These are phyloP conservation scores for Lavandula angustifolia DNA, from an alignment of 257 asterid species.

Conservation along the genomic window DNA sequence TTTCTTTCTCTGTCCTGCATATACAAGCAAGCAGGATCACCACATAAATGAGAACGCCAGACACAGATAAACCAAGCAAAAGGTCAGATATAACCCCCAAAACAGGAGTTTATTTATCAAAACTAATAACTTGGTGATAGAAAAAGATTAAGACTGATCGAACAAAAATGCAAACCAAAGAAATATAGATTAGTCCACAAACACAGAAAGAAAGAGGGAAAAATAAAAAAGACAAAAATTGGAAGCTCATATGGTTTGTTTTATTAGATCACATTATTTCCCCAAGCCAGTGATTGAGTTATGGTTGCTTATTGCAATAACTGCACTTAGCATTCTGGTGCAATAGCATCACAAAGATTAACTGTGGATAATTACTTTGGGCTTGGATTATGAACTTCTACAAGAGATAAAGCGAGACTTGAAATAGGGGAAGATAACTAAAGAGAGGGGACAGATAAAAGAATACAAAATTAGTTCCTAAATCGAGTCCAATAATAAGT, in stretches of 20 bases:
- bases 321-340: background rate
- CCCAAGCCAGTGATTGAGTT: constrained; percentile 4
- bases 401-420: background rate
- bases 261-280: constrained; percentile 7
- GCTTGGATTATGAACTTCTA: background rate
- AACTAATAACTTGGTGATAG: constrained; percentile 3
- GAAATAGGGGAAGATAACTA: constrained; percentile 14
- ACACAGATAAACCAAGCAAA: constrained; percentile 1
- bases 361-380: background rate
- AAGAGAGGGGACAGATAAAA: constrained; percentile 14
- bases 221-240: background rate
- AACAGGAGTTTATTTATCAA: constrained; percentile 2
- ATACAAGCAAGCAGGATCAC: constrained; percentile 9
- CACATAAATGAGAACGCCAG: background rate
- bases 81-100: constrained; percentile 7
- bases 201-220: background rate
- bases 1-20: constrained; percentile 85
- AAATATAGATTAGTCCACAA: background rate
- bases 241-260: constrained; percentile 2
- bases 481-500: background rate
- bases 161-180: constrained; percentile 14
- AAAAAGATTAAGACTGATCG: background rate
- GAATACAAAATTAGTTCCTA: background rate
- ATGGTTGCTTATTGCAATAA: constrained; percentile 11
- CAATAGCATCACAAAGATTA: constrained; percentile 9